A percentile compares a stretch with the other conserved stretches of the same genome.
Evolutionary conservation across 2,329 filamentous ascomycete genomes (phyloP).

Genomic region (Exophiala xenobiotica): DNA sequence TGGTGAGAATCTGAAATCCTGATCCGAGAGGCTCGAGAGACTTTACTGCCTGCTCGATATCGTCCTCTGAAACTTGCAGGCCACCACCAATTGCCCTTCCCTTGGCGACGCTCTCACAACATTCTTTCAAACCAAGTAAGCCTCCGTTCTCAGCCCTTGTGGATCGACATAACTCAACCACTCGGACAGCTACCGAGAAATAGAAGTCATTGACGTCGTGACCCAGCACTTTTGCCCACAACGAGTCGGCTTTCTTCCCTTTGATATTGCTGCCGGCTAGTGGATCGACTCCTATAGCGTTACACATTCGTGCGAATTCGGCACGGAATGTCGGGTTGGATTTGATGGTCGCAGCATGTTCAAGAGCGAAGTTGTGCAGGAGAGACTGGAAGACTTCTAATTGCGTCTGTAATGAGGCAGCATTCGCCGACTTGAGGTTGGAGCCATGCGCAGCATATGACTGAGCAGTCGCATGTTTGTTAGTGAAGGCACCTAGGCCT

Average conservation of each 20-base stretch:
- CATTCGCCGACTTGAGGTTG: conserved; percentile 78
- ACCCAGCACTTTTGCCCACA: conserved; percentile 92
- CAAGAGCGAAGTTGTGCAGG: conserved; percentile 90
- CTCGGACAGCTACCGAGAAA: conserved; percentile 92
- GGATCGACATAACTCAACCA: conserved; percentile 86
- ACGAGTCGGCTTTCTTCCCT: conserved; percentile 60
- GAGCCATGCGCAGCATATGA: conserved; percentile 90
- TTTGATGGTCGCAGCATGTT: conserved; percentile 92
- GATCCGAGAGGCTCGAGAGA: conserved; percentile 84
- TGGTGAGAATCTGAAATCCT: conserved; percentile 78
- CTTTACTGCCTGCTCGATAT: conserved; percentile 83
- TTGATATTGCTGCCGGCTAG: conserved; percentile 66
- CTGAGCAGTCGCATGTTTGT: conserved; percentile 77
- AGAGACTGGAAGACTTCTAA: conserved; percentile 94
- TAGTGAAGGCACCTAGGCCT: conserved; percentile 85
- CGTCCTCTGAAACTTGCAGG: conserved; percentile 83
- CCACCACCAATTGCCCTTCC: conserved; percentile 72
- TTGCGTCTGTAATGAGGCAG: conserved; percentile 84
- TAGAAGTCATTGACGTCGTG: conserved; percentile 96
- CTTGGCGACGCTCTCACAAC: conserved; percentile 70
- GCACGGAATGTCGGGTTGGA: conserved; percentile 93
- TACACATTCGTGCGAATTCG: conserved; percentile 98
- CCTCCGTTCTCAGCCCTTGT: conserved; percentile 91
- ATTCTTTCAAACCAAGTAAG: conserved; percentile 78
- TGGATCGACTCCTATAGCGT: conserved; percentile 93